A percentile compares a stretch with the other conserved stretches of the same genome.
These are phyloP conservation scores for Acorus calamus DNA, from an alignment of 106 monocot genomes.

Conservation along the genomic window DNA sequence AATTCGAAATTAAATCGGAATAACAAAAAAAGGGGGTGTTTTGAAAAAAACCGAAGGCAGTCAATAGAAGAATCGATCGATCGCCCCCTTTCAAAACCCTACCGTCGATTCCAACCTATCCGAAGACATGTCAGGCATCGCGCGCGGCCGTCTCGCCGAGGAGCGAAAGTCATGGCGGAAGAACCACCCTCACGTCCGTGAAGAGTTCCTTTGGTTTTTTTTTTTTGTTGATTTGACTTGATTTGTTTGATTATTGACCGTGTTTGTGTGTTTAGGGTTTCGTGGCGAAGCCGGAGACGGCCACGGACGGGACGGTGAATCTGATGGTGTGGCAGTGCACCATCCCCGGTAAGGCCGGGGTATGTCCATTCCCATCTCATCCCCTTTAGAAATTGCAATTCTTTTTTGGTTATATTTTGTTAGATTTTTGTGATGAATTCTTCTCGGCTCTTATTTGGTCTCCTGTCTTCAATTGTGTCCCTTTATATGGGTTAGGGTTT, in stretches of 20 bases:
- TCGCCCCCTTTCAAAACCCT: too few species aligned
- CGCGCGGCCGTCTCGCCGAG: slow-evolving; percentile 71
- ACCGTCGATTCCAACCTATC: too few species aligned
- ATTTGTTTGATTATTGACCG: background rate
- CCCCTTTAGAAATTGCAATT: background rate
- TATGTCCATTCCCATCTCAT: slow-evolving; percentile 6
- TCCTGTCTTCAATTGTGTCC: too few species aligned
- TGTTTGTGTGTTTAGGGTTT: slow-evolving; percentile 45
- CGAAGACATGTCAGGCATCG: slow-evolving; percentile 58
- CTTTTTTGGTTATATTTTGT: background rate
- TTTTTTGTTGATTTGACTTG: background rate
- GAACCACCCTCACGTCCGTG: slow-evolving; percentile 66
- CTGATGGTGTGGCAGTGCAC: slow-evolving; percentile 86
- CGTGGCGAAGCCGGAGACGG: slow-evolving; percentile 74
- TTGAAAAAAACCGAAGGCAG: too few species aligned
- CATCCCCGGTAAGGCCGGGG: slow-evolving; percentile 88
- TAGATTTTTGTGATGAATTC: background rate
- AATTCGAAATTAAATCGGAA: too few species aligned
- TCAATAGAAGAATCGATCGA: too few species aligned
- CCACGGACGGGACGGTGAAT: slow-evolving; percentile 66
- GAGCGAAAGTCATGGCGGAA: slow-evolving; percentile 87
- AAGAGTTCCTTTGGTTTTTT: background rate
- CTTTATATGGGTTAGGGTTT: too few species aligned
- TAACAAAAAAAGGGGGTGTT: too few species aligned
- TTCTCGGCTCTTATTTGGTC: too few species aligned